Evolutionary conservation across 2,329 filamentous ascomycete species (phyloP).

Genomic region (Colletotrichum sp.): DNA sequence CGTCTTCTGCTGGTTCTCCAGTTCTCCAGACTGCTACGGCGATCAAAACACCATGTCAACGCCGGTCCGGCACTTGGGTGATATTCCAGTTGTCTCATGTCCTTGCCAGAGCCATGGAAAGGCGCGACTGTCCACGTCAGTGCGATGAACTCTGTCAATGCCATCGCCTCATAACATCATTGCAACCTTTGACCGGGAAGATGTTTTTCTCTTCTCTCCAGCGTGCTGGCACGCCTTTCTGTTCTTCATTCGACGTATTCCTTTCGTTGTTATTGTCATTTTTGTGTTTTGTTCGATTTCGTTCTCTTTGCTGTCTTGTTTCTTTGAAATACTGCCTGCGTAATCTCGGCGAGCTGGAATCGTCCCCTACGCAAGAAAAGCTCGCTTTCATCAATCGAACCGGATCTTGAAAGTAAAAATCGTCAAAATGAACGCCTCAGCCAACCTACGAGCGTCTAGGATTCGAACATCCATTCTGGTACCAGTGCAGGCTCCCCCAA

Average conservation of each 20-base stretch:
- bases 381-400: neutral
- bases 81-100: neutral
- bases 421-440: neutral
- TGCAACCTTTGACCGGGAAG: neutral
- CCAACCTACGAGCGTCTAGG: neutral
- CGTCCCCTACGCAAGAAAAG: neutral
- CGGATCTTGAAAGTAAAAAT: neutral
- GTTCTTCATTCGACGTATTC: neutral
- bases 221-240: neutral
- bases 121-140: neutral
- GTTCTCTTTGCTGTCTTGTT: neutral
- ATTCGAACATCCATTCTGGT: neutral
- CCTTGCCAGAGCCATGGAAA: neutral
- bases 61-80: neutral
- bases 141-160: neutral
- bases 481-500: neutral
- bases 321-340: neutral
- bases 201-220: neutral
- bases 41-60: neutral
- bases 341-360: neutral
- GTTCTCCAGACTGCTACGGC: neutral
- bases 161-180: neutral
- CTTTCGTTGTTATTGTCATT: neutral
- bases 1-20: neutral
- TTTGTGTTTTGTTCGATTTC: neutral